Conservation (phyloP, 768 basidiomycete species). For the Tricholoma furcatifolium region DNA sequence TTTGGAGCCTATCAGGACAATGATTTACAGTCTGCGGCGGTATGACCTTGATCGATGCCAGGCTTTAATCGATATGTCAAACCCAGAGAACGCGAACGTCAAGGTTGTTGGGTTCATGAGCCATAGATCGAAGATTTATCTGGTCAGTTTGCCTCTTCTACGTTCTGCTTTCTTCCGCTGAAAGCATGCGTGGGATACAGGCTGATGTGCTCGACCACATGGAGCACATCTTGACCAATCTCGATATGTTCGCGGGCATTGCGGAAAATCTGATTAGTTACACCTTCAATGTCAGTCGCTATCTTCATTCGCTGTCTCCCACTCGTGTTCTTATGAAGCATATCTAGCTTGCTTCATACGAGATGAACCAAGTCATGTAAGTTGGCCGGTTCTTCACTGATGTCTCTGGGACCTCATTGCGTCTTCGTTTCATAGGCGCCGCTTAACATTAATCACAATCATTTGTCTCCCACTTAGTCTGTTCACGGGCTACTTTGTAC, state of each 20-base stretch:
- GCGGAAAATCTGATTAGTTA: slow-evolving; percentile 72
- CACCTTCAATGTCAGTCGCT: slow-evolving; percentile 63
- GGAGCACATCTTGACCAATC: slow-evolving; percentile 64
- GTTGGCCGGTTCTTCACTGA: slow-evolving; percentile 13
- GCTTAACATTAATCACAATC: slow-evolving; percentile 65
- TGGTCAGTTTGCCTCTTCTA: slow-evolving; percentile 35
- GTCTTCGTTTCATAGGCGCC: slow-evolving; percentile 41
- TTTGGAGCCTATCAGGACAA: slow-evolving; percentile 65
- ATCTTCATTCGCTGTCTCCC: background rate
- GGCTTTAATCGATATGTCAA: slow-evolving; percentile 50
- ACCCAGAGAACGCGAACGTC: slow-evolving; percentile 31
- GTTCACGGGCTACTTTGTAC: slow-evolving; percentile 72
- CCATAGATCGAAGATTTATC: slow-evolving; percentile 66
- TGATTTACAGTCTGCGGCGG: slow-evolving; percentile 65
- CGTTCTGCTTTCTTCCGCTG: background rate
- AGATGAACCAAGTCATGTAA: slow-evolving; percentile 75
- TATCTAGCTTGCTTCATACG: slow-evolving; percentile 63
- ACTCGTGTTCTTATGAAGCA: background rate
- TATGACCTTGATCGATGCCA: slow-evolving; percentile 70
- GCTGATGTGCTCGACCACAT: slow-evolving; percentile 78
- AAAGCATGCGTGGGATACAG: slow-evolving; percentile 25
- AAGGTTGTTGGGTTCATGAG: slow-evolving; percentile 63
- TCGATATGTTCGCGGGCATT: slow-evolving; percentile 74
- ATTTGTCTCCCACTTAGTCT: slow-evolving; percentile 70
- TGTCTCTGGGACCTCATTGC: background rate